Evolutionary conservation across 225 moss, liverwort and hornwort species (phyloP).

Genomic region (Antitrichia curtipendula): DNA sequence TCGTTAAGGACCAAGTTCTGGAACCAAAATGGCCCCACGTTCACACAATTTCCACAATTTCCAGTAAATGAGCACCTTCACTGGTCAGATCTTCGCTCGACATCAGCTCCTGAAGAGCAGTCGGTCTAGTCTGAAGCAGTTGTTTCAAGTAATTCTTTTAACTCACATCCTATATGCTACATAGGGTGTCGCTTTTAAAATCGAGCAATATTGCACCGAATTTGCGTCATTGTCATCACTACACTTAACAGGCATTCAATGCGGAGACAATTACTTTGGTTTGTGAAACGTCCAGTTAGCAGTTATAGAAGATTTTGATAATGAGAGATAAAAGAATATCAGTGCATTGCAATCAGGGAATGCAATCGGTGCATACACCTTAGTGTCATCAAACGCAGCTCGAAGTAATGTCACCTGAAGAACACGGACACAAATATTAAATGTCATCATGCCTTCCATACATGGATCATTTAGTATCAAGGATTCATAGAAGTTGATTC

Average conservation of each 20-base stretch:
- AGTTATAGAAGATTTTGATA: not conserved
- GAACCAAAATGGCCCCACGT: slow-evolving; percentile 49
- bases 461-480: not conserved
- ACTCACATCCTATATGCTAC: not conserved
- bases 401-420: slow-evolving; percentile 56
- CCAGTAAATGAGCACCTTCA: not conserved
- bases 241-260: not conserved
- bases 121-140: not conserved
- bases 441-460: not conserved
- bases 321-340: not conserved
- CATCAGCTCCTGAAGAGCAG: not conserved
- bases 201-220: not conserved
- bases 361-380: slow-evolving; percentile 24
- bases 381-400: slow-evolving; percentile 79
- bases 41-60: slow-evolving; percentile 9
- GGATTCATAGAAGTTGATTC: not conserved
- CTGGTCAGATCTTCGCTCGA: not conserved
- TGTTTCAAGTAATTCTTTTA: not conserved
- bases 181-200: not conserved
- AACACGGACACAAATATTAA: not conserved
- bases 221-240: not conserved
- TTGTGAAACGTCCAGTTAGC: not conserved
- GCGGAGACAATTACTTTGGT: not conserved
- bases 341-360: not conserved
- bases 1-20: slow-evolving; percentile 58